These are phyloP conservation scores for Cercophora samala DNA, from an alignment of 495 filamentous ascomycete species.

Conservation along the genomic window DNA sequence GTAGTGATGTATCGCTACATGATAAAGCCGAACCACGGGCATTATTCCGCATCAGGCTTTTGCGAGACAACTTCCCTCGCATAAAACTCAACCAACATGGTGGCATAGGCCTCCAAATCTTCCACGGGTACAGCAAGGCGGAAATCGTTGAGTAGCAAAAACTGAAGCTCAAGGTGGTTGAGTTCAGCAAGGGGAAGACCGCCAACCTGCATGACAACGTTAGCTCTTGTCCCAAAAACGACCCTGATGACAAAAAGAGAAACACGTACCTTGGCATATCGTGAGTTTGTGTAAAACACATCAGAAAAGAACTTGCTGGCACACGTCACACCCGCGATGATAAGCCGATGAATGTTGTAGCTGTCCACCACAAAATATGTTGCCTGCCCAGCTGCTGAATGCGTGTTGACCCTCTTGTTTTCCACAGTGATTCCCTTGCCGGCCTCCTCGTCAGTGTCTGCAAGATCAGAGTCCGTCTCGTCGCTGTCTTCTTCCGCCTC, in stretches of 20 bases:
- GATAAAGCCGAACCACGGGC: neutral
- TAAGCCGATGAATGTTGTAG: conserved; percentile 96
- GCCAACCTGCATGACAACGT: conserved; percentile 65
- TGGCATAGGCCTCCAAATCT: conserved; percentile 95
- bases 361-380: conserved; percentile 96
- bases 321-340: conserved; percentile 96
- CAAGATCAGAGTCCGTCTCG: conserved; percentile 40
- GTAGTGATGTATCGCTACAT: neutral
- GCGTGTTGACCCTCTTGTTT: conserved; percentile 34
- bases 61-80: conserved; percentile 81
- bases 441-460: conserved; percentile 40
- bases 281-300: conserved; percentile 98
- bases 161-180: conserved; percentile 96
- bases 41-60: conserved; percentile 11
- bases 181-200: conserved; percentile 93
- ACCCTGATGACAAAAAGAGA: neutral
- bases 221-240: neutral
- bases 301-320: conserved; percentile 99
- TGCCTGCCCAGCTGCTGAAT: conserved; percentile 27
- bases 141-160: conserved; percentile 95
- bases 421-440: conserved; percentile 29
- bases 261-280: conserved; percentile 91
- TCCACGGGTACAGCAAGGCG: conserved; percentile 90
- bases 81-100: conserved; percentile 98
- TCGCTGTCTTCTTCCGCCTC: conserved; percentile 16